A percentile compares a stretch with the other conserved stretches of the same genome.
Conservation (phyloP, 805 yeast species). For the Scheffersomyces stipitis region DNA sequence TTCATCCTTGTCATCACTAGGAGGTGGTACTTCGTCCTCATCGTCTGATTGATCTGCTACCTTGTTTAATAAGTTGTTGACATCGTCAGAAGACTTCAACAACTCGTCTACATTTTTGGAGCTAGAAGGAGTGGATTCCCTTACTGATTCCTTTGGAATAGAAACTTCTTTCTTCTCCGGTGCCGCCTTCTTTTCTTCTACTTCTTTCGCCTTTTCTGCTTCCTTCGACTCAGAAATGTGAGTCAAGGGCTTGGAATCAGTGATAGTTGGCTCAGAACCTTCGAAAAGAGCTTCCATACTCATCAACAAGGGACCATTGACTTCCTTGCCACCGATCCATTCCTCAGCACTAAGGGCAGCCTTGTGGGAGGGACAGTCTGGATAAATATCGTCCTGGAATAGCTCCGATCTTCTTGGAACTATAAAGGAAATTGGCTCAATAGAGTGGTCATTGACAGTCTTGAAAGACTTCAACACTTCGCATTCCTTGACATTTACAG, state of each 20-base stretch:
- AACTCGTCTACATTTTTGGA: slow-evolving; percentile 35
- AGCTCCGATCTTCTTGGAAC: slow-evolving; percentile 94
- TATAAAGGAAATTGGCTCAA: slow-evolving; percentile 89
- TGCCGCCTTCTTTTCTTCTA: slow-evolving; percentile 9
- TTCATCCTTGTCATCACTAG: slow-evolving; percentile 25
- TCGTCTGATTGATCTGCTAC: slow-evolving; percentile 40
- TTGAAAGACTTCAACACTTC: slow-evolving; percentile 83
- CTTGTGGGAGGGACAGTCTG: slow-evolving; percentile 79
- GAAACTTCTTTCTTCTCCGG: slow-evolving; percentile 8
- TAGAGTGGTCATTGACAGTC: slow-evolving; percentile 77
- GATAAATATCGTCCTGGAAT: slow-evolving; percentile 90
- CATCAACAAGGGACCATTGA: slow-evolving; percentile 79
- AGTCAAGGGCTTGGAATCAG: slow-evolving; percentile 37
- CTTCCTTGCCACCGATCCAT: slow-evolving; percentile 75
- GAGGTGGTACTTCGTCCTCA: slow-evolving; percentile 26
- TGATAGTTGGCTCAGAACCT: slow-evolving; percentile 59
- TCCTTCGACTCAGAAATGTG: slow-evolving; percentile 26
- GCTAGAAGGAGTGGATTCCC: slow-evolving; percentile 7
- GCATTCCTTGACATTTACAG: slow-evolving; percentile 75
- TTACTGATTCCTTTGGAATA: slow-evolving; percentile 8
- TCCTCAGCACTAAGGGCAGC: slow-evolving; percentile 81
- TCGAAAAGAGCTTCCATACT: slow-evolving; percentile 77
- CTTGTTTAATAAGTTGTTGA: slow-evolving; percentile 33
- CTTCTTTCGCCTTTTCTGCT: slow-evolving; percentile 18
- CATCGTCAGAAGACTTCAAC: slow-evolving; percentile 36